Conservation (phyloP, 2,329 filamentous ascomycete genomes). For the Trichoderma guizhouense region DNA sequence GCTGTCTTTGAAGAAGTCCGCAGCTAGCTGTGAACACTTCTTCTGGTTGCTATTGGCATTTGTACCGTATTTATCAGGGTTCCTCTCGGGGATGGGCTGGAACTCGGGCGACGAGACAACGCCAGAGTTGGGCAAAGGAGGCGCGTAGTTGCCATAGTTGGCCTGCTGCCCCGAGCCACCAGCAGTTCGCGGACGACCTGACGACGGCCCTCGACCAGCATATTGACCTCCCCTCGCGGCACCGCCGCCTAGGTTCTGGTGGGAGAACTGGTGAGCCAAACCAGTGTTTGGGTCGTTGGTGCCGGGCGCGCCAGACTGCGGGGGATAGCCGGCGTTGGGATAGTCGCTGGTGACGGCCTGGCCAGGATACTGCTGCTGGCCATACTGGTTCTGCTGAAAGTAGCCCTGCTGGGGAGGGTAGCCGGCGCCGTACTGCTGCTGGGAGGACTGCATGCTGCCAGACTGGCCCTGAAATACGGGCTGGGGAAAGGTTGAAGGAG, state of each 20-base stretch:
- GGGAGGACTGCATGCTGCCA: slow-evolving; percentile 19
- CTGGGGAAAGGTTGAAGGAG: slow-evolving; percentile 93
- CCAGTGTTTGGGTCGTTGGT: slow-evolving; percentile 84
- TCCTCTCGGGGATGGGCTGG: slow-evolving; percentile 75
- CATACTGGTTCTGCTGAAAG: slow-evolving; percentile 61
- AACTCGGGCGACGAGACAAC: slow-evolving; percentile 67
- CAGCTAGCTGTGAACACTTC: slow-evolving; percentile 67
- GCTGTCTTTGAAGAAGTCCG: slow-evolving; percentile 97
- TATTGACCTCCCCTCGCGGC: slow-evolving; percentile 69
- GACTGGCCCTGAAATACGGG: slow-evolving; percentile 62
- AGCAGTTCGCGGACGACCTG: slow-evolving; percentile 78
- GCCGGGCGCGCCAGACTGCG: slow-evolving; percentile 55
- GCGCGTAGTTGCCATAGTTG: slow-evolving; percentile 63
- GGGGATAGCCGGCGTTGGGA: slow-evolving; percentile 45
- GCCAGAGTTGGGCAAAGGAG: slow-evolving; percentile 61
- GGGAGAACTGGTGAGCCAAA: slow-evolving; percentile 91
- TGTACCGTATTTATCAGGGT: slow-evolving; percentile 72
- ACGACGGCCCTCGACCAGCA: slow-evolving; percentile 62
- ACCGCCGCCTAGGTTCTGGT: slow-evolving; percentile 85
- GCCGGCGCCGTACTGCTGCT: slow-evolving; percentile 47
- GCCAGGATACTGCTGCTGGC: slow-evolving; percentile 36
- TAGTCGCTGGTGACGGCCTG: slow-evolving; percentile 46
- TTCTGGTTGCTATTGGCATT: slow-evolving; percentile 68
- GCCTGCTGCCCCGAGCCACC: slow-evolving; percentile 63
- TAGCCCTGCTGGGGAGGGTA: slow-evolving; percentile 48